Base-by-base conservation (phyloP, 257 asterid species). In the Jacaranda mimosifolia region DNA sequence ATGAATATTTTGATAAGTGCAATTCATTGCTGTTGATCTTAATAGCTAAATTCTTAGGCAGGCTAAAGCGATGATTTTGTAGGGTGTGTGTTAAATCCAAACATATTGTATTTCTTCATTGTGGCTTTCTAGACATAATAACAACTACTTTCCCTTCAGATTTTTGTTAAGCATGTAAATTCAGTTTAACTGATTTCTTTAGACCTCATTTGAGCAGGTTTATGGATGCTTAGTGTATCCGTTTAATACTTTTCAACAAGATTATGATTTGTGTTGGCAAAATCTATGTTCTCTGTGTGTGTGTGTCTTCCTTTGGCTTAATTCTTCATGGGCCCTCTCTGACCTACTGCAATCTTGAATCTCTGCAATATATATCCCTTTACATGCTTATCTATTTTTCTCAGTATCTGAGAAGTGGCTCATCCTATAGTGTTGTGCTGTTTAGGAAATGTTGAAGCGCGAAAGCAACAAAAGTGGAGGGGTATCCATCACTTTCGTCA, bases 401-500 rank as follows among this genome's bases (percentile, higher is more conserved):
- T 63, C 18, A 63, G 57, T 18, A 38, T 36, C 14, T 43, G 38
- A 51, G 7, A 4, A 64, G 8, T 56, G 2, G 74, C 84, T 86
- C 63, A 71, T 59, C 39, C 18, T 19, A 8, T 43, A 4, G 4
- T 7, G 38, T 70, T 39, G 14, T 70, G 14, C 51, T 21, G 49
- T 74, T 58, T 52, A 90, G 93, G 87, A 88, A 73, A 68, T 79
- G 49, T 71, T 88, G 83, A 86, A 78, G 79, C 88, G 73, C 3
- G 80, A 75, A 19, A 80, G 86, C 85, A 83, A 66, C 80, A 90
- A 81, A 77, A 76, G 70, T 58, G 89, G 63, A 26, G 90, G 91
- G 42, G 84, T 88, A 56, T 86, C 91, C 52, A 76, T 82, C 72
- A 70, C 80, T 10, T 26, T 76, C 11, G 87, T 90, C 21, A 66